Evolutionary conservation across 1,284 basidiomycete species (phyloP).

Genomic region (Moesziomyces globuligerus): DNA sequence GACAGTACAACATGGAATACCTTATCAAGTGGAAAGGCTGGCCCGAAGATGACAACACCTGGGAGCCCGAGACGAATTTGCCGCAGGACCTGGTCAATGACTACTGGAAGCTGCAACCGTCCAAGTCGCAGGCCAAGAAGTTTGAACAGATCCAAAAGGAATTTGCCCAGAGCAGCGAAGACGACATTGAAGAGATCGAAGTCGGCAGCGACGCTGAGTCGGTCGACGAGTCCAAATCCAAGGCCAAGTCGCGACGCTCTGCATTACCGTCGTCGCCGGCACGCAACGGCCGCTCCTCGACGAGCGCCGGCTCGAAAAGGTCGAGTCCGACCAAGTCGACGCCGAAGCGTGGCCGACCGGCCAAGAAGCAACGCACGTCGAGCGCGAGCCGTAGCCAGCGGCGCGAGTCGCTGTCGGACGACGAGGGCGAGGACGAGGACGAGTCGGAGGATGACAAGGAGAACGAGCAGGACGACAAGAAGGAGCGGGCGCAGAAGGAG

Average conservation of each 20-base stretch:
- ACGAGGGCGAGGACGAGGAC: constrained; percentile 1
- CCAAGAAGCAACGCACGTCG: constrained; percentile 15
- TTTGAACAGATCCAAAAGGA: constrained; percentile 22
- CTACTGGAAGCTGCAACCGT: constrained; percentile 48
- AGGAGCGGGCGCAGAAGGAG: constrained; percentile 2
- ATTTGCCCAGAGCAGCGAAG: constrained; percentile 12
- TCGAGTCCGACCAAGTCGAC: neutral
- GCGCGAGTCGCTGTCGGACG: constrained; percentile 5
- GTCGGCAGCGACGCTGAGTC: constrained; percentile 7
- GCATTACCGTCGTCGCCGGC: constrained; percentile 4
- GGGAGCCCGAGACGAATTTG: constrained; percentile 48
- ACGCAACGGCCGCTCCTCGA: constrained; percentile 1
- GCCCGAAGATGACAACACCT: constrained; percentile 42
- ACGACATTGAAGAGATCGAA: constrained; percentile 29
- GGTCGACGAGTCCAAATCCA: constrained; percentile 1
- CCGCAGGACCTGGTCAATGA: constrained; percentile 16
- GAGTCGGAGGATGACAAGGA: constrained; percentile 6
- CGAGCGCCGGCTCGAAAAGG: neutral
- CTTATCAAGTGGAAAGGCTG: constrained; percentile 53
- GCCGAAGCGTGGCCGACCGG: neutral
- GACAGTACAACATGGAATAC: constrained; percentile 35
- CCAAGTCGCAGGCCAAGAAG: constrained; percentile 45
- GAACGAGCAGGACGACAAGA: neutral
- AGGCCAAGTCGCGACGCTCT: constrained; percentile 10
- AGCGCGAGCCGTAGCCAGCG: constrained; percentile 3